Base-by-base conservation (phyloP, 139 green algal genomes). In the Micromonas commoda region DNA sequence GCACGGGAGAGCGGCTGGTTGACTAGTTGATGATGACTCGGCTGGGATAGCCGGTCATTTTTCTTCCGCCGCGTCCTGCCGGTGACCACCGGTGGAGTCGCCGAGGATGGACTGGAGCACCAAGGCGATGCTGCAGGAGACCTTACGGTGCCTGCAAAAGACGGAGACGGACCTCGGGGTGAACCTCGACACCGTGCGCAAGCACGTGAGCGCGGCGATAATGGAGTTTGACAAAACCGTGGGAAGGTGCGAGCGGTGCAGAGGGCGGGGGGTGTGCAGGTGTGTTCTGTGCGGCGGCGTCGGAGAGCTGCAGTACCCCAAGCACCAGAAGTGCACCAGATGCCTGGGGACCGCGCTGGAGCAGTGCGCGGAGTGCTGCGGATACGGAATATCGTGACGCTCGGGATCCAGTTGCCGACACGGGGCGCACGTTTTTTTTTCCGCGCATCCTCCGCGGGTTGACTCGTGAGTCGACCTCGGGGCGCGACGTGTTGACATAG, bases 101-200 rank as follows among this genome's bases (percentile, higher is more conserved):
- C 5, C 13, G 6, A 23, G 5, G 13, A 73, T 73, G 66, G 66
- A 73, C 28, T 73, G 66, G 66, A 32, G 13, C 28, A 21, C 24
- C 6, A 73, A 76, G 69, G 6, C 6, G 4, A 76, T 76, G 69
- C 23, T 76, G 34, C 32, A 64, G 35, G 69, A 76, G 1, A 76
- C 69, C 35, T 21, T 76, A 3, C 69, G 69, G 5, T 64, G 37
- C 69, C 69, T 76, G 35, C 69, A 76, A 35, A 76, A 76, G 69
- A 64, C 69, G 16, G 69, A 76, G 37, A 23, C 51, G 16, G 69
- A 76, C 69, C 69, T 76, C 20, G 69, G 33, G 9, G 37, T 76
- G 24, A n/a, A 76, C 37, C 34, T 61, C 6, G 32, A 76, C 3
- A 3, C 31, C 29, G 21, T 61, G 9, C 29, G 29, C 35, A 13